These are phyloP conservation scores for Lunularia cruciata DNA, from an alignment of 225 moss, liverwort and hornwort species.

Conservation along the genomic window DNA sequence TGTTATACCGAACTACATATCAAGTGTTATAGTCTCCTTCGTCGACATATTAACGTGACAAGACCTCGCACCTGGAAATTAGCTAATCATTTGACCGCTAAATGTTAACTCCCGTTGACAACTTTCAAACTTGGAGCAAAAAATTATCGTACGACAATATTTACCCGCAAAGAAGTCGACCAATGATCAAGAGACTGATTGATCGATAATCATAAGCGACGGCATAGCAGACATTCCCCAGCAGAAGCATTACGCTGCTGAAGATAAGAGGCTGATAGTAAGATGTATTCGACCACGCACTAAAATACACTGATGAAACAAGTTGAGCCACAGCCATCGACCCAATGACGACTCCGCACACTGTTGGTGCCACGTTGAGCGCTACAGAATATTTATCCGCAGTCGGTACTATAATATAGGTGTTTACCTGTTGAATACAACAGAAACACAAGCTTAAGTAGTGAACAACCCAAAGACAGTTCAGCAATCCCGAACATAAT, in stretches of 20 bases:
- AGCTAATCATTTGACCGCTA: too few relatives aligned
- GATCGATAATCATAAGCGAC: conserved; percentile 76
- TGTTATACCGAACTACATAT: too few relatives aligned
- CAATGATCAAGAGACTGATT: conserved; percentile 63
- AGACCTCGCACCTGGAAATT: too few relatives aligned
- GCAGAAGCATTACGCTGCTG: conserved; percentile 67
- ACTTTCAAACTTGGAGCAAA: background rate
- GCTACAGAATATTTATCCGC: conserved; percentile 72
- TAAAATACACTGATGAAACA: conserved; percentile 78
- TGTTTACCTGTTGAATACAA: conserved; percentile 57
- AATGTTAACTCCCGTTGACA: too few relatives aligned
- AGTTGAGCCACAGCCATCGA: conserved; percentile 83
- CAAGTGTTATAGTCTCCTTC: too few relatives aligned
- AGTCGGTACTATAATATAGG: conserved; percentile 81
- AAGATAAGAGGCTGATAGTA: conserved; percentile 76
- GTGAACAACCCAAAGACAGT: too few relatives aligned
- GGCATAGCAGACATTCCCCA: conserved; percentile 76
- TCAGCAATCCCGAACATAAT: too few relatives aligned
- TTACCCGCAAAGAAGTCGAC: conserved; percentile 94
- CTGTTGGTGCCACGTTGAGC: conserved; percentile 73
- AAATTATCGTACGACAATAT: background rate
- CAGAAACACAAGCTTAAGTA: background rate
- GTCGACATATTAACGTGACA: too few relatives aligned
- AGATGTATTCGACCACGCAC: conserved; percentile 85
- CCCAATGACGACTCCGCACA: conserved; percentile 82